phyloP scores from a whole-genome alignment of 345 rosid genomes.

The Eucalyptus curtisii region DNA sequence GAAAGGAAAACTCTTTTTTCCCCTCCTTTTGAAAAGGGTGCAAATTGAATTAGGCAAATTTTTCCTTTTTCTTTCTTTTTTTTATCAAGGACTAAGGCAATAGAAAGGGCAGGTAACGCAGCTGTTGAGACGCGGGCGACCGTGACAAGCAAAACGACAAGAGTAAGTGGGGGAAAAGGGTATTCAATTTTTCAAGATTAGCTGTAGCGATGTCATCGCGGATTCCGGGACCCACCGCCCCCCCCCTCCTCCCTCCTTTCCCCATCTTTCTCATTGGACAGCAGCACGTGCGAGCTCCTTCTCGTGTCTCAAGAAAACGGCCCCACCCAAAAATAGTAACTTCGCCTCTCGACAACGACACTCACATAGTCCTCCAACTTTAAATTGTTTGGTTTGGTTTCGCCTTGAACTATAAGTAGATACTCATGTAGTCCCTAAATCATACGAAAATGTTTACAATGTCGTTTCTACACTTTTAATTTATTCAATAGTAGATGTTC shows the following conservation, averaged over 20 bases:
- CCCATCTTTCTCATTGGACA: not conserved
- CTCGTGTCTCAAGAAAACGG: not conserved
- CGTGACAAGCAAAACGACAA: not conserved
- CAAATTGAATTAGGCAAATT: not conserved
- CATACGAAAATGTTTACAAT: no score
- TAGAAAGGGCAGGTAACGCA: not conserved
- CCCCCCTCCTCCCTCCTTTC: accelerated
- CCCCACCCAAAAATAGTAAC: not conserved
- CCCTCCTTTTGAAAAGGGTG: not conserved
- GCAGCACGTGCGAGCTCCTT: not conserved
- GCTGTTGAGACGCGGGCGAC: not conserved
- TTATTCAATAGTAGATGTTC: no score
- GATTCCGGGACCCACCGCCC: not conserved
- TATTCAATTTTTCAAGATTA: not conserved
- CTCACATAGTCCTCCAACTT: not conserved
- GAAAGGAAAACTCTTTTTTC: accelerated
- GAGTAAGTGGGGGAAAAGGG: not conserved
- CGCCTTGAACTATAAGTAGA: no score
- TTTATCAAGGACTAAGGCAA: not conserved
- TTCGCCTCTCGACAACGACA: not conserved
- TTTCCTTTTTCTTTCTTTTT: no score
- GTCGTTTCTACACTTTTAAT: accelerated
- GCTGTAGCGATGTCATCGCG: not conserved
- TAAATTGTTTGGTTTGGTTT: not conserved
- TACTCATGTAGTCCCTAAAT: accelerated